Conservation (phyloP, 306 rosid genomes). For the Fagus sylvatica region DNA sequence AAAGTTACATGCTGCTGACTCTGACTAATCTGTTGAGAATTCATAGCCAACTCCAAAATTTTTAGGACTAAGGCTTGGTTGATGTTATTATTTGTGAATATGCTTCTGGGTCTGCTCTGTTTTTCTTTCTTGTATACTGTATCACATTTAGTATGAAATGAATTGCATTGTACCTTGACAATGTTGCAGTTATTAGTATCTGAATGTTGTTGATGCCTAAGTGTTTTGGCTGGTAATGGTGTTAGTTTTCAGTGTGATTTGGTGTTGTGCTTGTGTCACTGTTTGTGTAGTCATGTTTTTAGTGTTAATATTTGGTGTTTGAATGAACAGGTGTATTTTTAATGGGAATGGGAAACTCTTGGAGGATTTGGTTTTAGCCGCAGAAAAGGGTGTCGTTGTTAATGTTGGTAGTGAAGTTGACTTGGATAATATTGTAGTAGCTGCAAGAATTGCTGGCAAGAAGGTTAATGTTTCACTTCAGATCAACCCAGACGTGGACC, state of each 20-base stretch:
- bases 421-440: constrained; percentile 79
- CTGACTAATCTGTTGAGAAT: too few relatives aligned
- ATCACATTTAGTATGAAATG: background rate
- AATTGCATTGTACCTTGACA: background rate
- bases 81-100: background rate
- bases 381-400: constrained; percentile 77
- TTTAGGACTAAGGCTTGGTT: too few relatives aligned
- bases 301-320: background rate
- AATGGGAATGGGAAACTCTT: constrained; percentile 88
- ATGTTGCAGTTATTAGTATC: background rate
- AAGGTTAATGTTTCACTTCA: constrained; percentile 79
- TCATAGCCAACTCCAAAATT: too few relatives aligned
- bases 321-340: constrained; percentile 71
- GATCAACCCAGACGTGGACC: constrained; percentile 92
- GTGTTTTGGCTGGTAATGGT: background rate
- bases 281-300: background rate
- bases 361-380: constrained; percentile 91
- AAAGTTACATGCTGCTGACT: too few relatives aligned
- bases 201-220: background rate
- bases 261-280: background rate
- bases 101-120: constrained; percentile 4
- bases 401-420: constrained; percentile 94
- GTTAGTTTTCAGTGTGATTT: background rate
- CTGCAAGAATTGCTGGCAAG: constrained; percentile 75
- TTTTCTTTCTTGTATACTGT: background rate